Percentiles rank a stretch among this genome's conserved stretches.
These are phyloP conservation scores for Ophiocordyceps camponoti-leonardi DNA, from an alignment of 2,329 filamentous ascomycete species.

Conservation along the genomic window DNA sequence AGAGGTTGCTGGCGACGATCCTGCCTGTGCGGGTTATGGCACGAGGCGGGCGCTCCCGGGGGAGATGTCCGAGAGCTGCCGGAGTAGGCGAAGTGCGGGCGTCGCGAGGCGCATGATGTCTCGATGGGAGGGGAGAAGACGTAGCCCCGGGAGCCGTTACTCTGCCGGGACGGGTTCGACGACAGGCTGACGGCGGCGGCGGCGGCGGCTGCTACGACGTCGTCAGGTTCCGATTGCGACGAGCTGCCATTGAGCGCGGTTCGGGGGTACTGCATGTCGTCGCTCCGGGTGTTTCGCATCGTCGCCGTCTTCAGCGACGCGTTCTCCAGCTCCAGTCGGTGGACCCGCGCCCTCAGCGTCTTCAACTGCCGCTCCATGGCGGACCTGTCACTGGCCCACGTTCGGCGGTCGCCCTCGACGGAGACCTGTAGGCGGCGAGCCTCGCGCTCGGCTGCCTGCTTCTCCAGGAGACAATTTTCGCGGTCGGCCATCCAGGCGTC, in stretches of 20 bases:
- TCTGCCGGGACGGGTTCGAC: constrained; percentile 6
- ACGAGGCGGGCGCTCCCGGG: constrained; percentile 15
- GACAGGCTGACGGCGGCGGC: constrained; percentile 2
- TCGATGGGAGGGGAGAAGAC: constrained; percentile 14
- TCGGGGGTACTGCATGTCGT: not conserved
- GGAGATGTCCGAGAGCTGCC: constrained; percentile 17
- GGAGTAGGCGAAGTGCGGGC: constrained; percentile 15
- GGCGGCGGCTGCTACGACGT: not conserved
- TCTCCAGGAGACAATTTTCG: not conserved
- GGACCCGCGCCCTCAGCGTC: not conserved
- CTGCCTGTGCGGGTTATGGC: constrained; percentile 15
- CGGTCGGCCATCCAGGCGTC: constrained; percentile 2
- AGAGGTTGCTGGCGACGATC: constrained; percentile 21
- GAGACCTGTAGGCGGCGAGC: not conserved
- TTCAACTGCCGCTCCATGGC: not conserved
- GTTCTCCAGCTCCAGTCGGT: not conserved
- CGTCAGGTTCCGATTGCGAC: not conserved
- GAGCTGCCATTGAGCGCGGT: not conserved
- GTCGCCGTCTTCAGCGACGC: not conserved
- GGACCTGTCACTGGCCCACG: not conserved
- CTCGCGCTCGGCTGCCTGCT: not conserved
- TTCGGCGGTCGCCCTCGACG: not conserved
- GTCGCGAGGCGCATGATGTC: constrained; percentile 15
- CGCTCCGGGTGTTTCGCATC: not conserved
- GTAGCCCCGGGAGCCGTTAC: constrained; percentile 7